Evolutionary conservation across 345 rosid genomes (phyloP), one percentile per base, ranked within the genome.

Genomic region (Laguncularia racemosa): DNA sequence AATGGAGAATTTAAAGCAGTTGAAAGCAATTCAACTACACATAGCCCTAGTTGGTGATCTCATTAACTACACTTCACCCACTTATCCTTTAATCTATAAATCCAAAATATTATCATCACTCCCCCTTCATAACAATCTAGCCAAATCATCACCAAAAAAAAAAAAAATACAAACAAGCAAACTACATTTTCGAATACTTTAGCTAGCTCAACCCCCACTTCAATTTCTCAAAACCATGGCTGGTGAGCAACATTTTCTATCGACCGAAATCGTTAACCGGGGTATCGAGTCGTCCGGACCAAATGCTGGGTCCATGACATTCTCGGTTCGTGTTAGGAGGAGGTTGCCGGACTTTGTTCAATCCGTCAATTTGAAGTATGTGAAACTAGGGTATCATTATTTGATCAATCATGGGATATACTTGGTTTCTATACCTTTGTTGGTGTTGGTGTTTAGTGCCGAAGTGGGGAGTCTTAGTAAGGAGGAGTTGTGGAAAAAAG

Each of bases 341-440:
- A 82, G 96, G 62, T 67, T 93, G 13, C 99, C 99, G 0, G 97
- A 93, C 62, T 93, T 93, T 56, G 91, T 93, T 16, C 97, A 93
- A 50, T 93, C 99, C 0, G 97, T 93, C 16, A 93, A 93, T 58
- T 80, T 93, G 50, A 93, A 93, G 77, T 93, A 93, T 48, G 99
- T 93, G 61, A 89, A 81, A 68, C 77, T 93, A 52, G 99, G 99
- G 11, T 93, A 93, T 67, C 99, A 82, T 60, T 86, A 93, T 69
- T 82, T 93, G n/a, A 93, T 93, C 59, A 93, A 73, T 61, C 99
- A 93, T 55, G 97, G 88, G 64, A 80, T 93, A 6, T 93, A 93
- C 68, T 72, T 93, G 75, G 99, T 88, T 46, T 89, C 99, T 52
- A 76, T 93, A 50, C 97, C 99, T 4, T 73, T 86, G 62, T 62